These are phyloP conservation scores for Polygonum aviculare DNA, from an alignment of 148 eudicot genomes.

Conservation along the genomic window DNA sequence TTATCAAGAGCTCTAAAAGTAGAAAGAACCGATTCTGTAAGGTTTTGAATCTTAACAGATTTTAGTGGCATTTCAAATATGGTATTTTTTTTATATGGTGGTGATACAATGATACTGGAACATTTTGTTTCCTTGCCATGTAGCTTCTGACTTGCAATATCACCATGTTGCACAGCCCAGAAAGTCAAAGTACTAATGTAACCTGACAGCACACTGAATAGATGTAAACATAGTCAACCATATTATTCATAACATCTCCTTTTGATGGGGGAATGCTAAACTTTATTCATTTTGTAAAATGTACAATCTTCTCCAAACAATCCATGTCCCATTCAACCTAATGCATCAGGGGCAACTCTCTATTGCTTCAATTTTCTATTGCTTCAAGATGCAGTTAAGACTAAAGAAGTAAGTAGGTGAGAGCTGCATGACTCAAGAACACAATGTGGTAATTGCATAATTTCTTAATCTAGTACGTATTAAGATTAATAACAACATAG, in stretches of 20 bases:
- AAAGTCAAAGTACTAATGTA: no score
- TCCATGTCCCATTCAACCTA: background rate
- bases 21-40: background rate
- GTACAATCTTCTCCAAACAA: background rate
- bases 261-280: background rate
- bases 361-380: background rate
- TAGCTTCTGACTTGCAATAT: background rate
- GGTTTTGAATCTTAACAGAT: background rate
- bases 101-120: background rate
- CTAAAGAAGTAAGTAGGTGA: background rate
- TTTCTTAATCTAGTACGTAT: background rate
- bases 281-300: background rate
- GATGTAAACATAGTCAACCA: background rate
- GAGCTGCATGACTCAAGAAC: background rate
- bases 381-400: background rate
- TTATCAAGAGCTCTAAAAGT: background rate
- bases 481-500: background rate
- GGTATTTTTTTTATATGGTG: background rate
- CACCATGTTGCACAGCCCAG: no score
- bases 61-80: background rate
- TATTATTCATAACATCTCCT: background rate
- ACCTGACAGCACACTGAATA: no score
- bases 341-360: background rate
- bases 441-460: background rate
- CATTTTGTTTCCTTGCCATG: background rate